A percentile compares a stretch with the other conserved stretches of the same genome.
These are phyloP conservation scores for Parsonsia alboflavescens DNA, from an alignment of 257 asterid genomes.

Conservation along the genomic window DNA sequence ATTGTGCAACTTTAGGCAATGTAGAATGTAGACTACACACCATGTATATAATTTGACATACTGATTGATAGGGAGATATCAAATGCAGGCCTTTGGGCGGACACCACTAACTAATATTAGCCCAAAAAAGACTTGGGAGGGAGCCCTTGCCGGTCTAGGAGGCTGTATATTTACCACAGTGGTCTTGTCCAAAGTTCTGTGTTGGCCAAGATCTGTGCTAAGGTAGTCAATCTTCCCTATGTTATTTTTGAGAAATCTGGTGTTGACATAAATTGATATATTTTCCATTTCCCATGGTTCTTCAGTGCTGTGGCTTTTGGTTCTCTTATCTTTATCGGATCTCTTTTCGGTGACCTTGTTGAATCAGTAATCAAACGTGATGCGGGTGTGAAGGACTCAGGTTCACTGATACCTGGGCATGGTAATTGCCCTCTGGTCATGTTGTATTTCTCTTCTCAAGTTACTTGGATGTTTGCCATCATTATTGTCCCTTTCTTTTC, in stretches of 20 bases:
- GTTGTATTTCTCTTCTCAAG: neutral
- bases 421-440: constrained; percentile 42
- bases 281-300: constrained; percentile 1
- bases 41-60: constrained; percentile 15
- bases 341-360: constrained; percentile 86
- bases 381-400: constrained; percentile 98
- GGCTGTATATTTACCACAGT: constrained; percentile 77
- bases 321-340: constrained; percentile 76
- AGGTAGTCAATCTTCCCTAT: constrained; percentile 36
- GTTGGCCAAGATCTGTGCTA: constrained; percentile 71
- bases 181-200: constrained; percentile 56
- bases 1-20: neutral
- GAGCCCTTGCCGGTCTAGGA: constrained; percentile 77
- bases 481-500: neutral
- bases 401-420: constrained; percentile 95
- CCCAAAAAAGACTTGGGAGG: constrained; percentile 99
- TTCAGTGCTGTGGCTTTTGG: constrained; percentile 84
- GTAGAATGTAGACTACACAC: neutral
- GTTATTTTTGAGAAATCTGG: too few relatives aligned
- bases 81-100: constrained; percentile 84
- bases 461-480: neutral
- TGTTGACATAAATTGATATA: neutral
- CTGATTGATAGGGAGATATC: constrained; percentile 1
- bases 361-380: constrained; percentile 99
- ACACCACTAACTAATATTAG: constrained; percentile 82